Evolutionary conservation across 495 filamentous ascomycete species (phyloP).

Genomic region (Podospora fimiseda): DNA sequence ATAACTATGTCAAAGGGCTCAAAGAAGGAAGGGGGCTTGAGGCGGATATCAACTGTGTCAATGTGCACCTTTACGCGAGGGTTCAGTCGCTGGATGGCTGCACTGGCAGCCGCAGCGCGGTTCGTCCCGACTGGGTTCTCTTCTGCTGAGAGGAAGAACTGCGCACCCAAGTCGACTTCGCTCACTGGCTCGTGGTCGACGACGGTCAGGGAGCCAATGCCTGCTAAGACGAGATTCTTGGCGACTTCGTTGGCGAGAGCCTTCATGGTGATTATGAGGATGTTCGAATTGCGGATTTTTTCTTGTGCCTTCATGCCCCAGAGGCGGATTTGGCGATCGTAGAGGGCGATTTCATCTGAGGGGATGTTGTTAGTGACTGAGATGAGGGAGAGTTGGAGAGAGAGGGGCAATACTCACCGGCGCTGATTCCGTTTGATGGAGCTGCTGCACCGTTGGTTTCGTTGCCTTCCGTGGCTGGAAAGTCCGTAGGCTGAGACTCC

Average conservation of each 20-base stretch:
- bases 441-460: constrained; percentile 11
- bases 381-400: background rate
- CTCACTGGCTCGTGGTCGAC: constrained; percentile 73
- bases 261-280: constrained; percentile 81
- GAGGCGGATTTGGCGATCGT: constrained; percentile 96
- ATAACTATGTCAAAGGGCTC: constrained; percentile 77
- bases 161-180: constrained; percentile 75
- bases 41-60: constrained; percentile 57
- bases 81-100: constrained; percentile 76
- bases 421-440: constrained; percentile 25
- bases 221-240: constrained; percentile 95
- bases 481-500: no score
- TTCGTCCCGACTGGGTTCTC: constrained; percentile 67
- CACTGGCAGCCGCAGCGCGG: constrained; percentile 76
- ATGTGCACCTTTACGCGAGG: constrained; percentile 75
- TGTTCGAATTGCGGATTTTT: constrained; percentile 82
- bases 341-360: constrained; percentile 91
- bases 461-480: background rate
- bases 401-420: constrained; percentile 19
- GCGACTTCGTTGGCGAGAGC: constrained; percentile 93
- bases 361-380: constrained; percentile 3
- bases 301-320: constrained; percentile 94
- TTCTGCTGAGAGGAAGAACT: constrained; percentile 75
- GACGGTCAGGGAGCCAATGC: constrained; percentile 86
- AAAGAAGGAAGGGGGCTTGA: constrained; percentile 65